Base-by-base conservation (phyloP, 2,329 filamentous ascomycete species). In the Monosporascus sp. region DNA sequence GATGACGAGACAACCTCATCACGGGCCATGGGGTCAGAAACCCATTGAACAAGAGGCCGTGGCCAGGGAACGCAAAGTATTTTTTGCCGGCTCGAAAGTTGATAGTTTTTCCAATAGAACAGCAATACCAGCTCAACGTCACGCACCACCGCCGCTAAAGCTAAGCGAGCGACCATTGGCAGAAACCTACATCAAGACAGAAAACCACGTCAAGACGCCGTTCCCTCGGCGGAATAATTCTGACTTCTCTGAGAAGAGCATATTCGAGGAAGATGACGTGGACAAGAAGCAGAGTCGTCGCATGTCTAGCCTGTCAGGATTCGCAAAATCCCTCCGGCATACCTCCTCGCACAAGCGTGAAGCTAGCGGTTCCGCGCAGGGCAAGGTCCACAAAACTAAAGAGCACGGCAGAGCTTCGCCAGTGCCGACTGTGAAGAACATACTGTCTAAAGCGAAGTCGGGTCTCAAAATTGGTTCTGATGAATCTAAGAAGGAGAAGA, bases 381-480 rank as follows among this genome's bases (percentile, higher is more conserved):
- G 27, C 43, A 57, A 44, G 45, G 25, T 48, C 11, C 53, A 48
- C 2, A 24, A 25, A 3, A 24, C 56, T 49, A 37, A 52, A 15
- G 24, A 55, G 50, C 15, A 49, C 37, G 14, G 46, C 39, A 45
- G 43, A 20, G 31, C 50, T 8, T 52, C 53, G 39, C 36, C 61
- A 3, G 46, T 53, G 2, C 62, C 62, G 1, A 62, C 51, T 50
- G 55, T 61, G 11, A 66, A 50, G 56, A 55, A 56, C 31, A 57
- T 65, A 3, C 39, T 66, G 27, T 61, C 60, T 0, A 62, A 54
- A 55, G 63, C 64, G 37, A 64, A 60, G 38, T 60, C 56, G 2
- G 56, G 59, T n/a, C 50, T 62, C 11, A 53, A 60, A 18, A 48
- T 64, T 6, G 41, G 54, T 11, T 58, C 56, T 6, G 59, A 62